These are phyloP conservation scores for Colletotrichum sp. DNA, from an alignment of 2,329 filamentous ascomycete genomes.

Conservation along the genomic window DNA sequence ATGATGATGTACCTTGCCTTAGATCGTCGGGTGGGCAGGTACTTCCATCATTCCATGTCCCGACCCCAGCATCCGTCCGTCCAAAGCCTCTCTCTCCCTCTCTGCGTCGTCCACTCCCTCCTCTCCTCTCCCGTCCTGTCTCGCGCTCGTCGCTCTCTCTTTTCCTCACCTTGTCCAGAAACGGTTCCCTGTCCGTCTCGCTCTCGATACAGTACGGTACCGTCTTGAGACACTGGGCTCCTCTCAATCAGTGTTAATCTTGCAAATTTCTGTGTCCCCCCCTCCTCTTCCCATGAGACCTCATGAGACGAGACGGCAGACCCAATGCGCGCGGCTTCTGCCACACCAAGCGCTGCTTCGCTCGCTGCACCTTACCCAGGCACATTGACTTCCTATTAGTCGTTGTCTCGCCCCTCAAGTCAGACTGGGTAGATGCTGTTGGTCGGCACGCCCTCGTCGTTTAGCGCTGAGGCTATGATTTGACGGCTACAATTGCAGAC, in stretches of 20 bases:
- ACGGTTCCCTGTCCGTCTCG: not conserved
- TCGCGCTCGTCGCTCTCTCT: not conserved
- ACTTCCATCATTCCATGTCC: not conserved
- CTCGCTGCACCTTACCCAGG: constrained; percentile 1
- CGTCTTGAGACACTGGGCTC: not conserved
- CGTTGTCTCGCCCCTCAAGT: not conserved
- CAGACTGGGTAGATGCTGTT: not conserved
- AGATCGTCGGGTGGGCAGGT: not conserved
- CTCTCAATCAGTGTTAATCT: not conserved
- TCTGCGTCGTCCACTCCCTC: not conserved
- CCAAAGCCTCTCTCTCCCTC: not conserved
- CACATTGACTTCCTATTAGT: not conserved
- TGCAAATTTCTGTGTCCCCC: not conserved
- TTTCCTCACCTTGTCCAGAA: not conserved
- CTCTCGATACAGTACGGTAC: not conserved
- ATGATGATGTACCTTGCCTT: not conserved
- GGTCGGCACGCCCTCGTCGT: not conserved
- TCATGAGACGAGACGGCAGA: constrained; percentile 6
- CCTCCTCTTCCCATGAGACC: not conserved
- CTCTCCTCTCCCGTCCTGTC: not conserved
- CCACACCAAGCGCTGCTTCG: not conserved
- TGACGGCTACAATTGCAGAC: not conserved
- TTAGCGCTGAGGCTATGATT: constrained; percentile 13
- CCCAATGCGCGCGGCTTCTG: constrained; percentile 14
- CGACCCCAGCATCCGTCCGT: not conserved